These are phyloP conservation scores for Fusarium oligoseptatum DNA, from an alignment of 2,329 filamentous ascomycete genomes.

Conservation along the genomic window DNA sequence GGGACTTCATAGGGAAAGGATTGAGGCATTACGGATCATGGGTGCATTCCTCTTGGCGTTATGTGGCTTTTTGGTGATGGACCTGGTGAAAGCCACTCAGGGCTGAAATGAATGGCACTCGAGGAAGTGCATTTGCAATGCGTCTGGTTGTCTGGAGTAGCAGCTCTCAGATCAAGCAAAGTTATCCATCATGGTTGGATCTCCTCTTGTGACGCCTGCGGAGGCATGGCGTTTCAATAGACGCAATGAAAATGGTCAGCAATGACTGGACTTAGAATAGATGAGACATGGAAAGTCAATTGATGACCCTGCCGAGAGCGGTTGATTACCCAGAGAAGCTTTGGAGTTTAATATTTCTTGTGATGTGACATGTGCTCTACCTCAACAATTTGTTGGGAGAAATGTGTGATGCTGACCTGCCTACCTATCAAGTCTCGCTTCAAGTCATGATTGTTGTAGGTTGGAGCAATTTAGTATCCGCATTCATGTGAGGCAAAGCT, in stretches of 20 bases:
- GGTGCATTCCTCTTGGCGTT: conserved; percentile 40
- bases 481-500: background rate
- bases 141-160: conserved; percentile 3
- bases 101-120: background rate
- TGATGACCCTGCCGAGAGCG: conserved; percentile 12
- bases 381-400: background rate
- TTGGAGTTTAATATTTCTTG: background rate
- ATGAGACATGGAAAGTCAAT: conserved; percentile 24
- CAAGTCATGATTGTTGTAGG: background rate
- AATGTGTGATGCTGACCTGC: background rate
- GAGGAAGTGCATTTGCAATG: conserved; percentile 18
- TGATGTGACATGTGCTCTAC: background rate
- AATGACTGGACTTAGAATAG: conserved; percentile 40
- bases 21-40: conserved; percentile 19
- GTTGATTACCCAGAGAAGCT: background rate
- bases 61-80: conserved; percentile 23
- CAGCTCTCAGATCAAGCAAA: conserved; percentile 13
- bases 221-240: conserved; percentile 37
- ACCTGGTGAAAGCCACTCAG: background rate
- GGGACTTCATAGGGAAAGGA: conserved; percentile 24
- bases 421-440: background rate
- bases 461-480: background rate
- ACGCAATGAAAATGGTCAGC: conserved; percentile 34
- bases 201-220: conserved; percentile 4
- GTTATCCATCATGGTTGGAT: conserved; percentile 7